Conservation (phyloP, 2,329 filamentous ascomycete genomes). For the Pseudogymnoascus verrucosus region DNA sequence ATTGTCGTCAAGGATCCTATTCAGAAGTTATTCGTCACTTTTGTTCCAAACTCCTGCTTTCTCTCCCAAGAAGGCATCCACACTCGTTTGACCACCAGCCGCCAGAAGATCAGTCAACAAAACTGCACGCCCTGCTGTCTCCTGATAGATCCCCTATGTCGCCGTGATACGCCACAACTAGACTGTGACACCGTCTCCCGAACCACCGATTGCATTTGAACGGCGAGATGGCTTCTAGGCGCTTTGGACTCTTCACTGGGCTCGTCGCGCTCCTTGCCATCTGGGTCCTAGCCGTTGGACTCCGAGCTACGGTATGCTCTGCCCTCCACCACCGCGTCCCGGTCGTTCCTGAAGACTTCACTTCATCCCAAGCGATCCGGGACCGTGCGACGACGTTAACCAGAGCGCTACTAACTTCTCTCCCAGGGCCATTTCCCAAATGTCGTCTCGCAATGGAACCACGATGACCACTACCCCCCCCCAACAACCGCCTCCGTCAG, state of each 20-base stretch:
- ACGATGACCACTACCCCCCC: neutral
- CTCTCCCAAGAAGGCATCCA: neutral
- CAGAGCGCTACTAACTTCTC: neutral
- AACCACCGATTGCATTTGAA: constrained; percentile 7
- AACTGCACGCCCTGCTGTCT: neutral
- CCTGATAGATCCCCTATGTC: constrained; percentile 7
- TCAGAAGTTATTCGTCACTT: neutral
- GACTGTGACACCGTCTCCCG: constrained; percentile 4
- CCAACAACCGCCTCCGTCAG: neutral
- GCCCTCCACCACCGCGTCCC: neutral
- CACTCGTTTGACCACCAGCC: constrained; percentile 1
- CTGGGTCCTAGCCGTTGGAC: neutral
- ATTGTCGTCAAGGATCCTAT: neutral
- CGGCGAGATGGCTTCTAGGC: constrained; percentile 5
- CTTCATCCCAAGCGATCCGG: neutral
- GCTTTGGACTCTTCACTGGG: constrained; percentile 5
- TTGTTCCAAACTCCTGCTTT: neutral
- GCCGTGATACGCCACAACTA: constrained; percentile 6
- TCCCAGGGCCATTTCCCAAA: constrained; percentile 2
- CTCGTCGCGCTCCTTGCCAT: constrained; percentile 1
- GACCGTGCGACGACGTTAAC: neutral
- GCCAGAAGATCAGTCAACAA: neutral
- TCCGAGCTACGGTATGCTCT: neutral
- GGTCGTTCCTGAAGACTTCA: neutral
- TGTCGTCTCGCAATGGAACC: constrained; percentile 4